Conservation (phyloP, 2,329 filamentous ascomycete genomes). For the Bipolaris zeicola region DNA sequence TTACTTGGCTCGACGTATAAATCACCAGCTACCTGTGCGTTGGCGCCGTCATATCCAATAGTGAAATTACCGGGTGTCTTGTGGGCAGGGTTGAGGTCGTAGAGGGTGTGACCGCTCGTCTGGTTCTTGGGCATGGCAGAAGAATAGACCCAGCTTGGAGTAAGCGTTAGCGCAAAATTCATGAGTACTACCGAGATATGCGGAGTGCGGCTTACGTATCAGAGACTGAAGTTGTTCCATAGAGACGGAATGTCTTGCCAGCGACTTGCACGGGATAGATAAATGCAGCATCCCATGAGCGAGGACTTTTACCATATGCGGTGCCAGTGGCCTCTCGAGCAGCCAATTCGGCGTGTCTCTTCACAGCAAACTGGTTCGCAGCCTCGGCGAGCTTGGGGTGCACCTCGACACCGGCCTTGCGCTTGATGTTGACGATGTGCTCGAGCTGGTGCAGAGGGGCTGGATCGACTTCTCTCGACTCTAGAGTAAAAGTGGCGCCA, state of each 20-base stretch:
- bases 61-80: neutral
- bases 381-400: neutral
- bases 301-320: neutral
- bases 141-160: neutral
- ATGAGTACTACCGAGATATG: neutral
- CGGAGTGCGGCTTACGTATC: neutral
- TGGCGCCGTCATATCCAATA: neutral
- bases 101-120: neutral
- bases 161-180: neutral
- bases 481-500: neutral
- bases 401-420: neutral
- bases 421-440: neutral
- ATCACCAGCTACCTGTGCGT: neutral
- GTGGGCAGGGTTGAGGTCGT: neutral
- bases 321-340: neutral
- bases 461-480: neutral
- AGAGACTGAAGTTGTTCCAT: neutral
- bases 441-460: neutral
- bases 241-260: neutral
- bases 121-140: neutral
- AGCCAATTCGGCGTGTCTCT: neutral
- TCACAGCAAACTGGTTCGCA: neutral
- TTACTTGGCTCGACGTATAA: neutral
- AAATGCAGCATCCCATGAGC: neutral
- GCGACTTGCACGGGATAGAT: neutral